Evolutionary conservation across 371 early-diverging fungal genomes (phyloP).

Genomic region (Rhizopus microsporus): DNA sequence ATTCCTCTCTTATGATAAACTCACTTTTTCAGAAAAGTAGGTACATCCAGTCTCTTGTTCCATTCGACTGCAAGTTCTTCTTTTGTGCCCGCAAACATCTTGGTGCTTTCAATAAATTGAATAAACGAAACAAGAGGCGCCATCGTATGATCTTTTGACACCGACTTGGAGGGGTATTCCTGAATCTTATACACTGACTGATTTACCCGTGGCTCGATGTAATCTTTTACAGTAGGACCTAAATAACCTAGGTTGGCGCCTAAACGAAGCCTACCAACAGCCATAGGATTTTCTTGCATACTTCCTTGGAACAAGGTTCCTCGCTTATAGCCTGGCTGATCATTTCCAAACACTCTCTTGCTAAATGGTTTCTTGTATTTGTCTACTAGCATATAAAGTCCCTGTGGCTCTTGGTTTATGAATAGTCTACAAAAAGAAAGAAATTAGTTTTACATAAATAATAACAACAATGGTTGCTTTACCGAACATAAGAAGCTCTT

Average conservation of each 20-base stretch:
- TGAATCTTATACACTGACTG: constrained; percentile 24
- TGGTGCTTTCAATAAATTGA: constrained; percentile 35
- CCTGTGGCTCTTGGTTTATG: constrained; percentile 43
- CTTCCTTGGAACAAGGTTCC: constrained; percentile 34
- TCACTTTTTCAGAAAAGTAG: constrained; percentile 47
- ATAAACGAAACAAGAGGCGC: constrained; percentile 40
- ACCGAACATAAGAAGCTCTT: constrained; percentile 42
- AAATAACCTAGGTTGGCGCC: constrained; percentile 38
- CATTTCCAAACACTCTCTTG: constrained; percentile 24
- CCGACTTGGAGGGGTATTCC: constrained; percentile 4
- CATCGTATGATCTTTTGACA: constrained; percentile 20
- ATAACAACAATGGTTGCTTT: constrained; percentile 1
- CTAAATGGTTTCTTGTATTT: constrained; percentile 39
- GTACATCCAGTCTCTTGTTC: constrained; percentile 44
- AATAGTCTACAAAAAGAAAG: constrained; percentile 27
- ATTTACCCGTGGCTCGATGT: constrained; percentile 6
- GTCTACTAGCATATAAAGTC: constrained; percentile 49
- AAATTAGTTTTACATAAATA: neutral
- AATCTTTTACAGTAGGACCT: constrained; percentile 19
- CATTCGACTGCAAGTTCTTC: constrained; percentile 23
- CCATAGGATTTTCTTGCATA: constrained; percentile 37
- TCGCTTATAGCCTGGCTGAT: constrained; percentile 14
- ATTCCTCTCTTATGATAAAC: neutral
- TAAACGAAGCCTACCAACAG: constrained; percentile 7
- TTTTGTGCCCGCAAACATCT: neutral